phyloP scores from a whole-genome alignment of 2,329 filamentous ascomycete species.

The Colletotrichum trifolii region DNA sequence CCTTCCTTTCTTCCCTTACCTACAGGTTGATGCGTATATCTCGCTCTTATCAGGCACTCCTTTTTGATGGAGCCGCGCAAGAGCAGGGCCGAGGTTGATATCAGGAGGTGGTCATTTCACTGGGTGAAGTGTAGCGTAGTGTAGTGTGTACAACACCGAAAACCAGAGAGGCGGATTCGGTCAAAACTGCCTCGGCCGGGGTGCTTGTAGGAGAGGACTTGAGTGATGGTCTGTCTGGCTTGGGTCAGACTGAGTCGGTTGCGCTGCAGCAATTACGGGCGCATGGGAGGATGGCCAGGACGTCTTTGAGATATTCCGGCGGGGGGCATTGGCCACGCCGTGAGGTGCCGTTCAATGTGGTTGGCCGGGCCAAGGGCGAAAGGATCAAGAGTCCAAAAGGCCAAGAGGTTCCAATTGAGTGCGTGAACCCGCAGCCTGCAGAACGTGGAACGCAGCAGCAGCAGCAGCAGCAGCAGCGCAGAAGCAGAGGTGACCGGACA shows the following conservation, averaged over 20 bases:
- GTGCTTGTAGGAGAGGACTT: no score
- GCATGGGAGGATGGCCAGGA: constrained; percentile 3
- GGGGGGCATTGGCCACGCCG: constrained; percentile 1
- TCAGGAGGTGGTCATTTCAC: constrained; percentile 36
- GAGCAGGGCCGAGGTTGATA: constrained; percentile 29
- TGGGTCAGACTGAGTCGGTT: neutral
- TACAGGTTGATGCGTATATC: constrained; percentile 13
- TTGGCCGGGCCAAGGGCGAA: constrained; percentile 16
- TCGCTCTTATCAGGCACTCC: constrained; percentile 33
- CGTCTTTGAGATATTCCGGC: constrained; percentile 17
- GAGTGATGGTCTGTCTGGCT: no score
- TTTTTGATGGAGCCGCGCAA: constrained; percentile 32
- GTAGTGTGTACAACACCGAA: neutral
- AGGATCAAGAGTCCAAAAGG: neutral
- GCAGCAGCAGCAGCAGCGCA: constrained; percentile 7
- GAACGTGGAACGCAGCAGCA: constrained; percentile 3
- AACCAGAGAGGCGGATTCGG: constrained; percentile 8
- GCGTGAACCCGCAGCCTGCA: constrained; percentile 26
- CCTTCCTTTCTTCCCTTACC: constrained; percentile 21
- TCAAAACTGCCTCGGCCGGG: constrained; percentile 32
- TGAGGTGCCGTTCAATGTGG: constrained; percentile 1
- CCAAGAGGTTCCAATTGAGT: constrained; percentile 12
- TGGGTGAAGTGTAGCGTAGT: constrained; percentile 15
- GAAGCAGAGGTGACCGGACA: neutral
- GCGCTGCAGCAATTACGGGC: constrained; percentile 25